Evolutionary conservation across 2,329 filamentous ascomycete species (phyloP), one percentile per base, ranked within the genome.

Genomic region (Cladosporium sp.): DNA sequence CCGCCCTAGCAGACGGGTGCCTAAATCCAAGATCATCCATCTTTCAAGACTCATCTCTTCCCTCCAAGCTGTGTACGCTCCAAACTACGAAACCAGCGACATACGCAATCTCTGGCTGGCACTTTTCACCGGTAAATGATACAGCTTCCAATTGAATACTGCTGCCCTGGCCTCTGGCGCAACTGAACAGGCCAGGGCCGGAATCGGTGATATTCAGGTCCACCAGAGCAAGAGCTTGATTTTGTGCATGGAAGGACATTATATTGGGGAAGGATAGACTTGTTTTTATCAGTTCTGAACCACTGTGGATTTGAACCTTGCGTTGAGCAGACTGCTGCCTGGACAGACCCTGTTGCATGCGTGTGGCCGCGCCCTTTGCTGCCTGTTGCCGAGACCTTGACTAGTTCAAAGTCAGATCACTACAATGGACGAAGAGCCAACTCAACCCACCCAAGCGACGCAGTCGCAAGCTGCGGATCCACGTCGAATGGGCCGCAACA

Each of bases 401-500:
- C 40, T 34, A 55, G 32, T 28, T 34, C 40, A 25, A 44, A 15
- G 32, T 45, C 39, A 28, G 28, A 45, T n/a, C 45, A 40, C 45
- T 24, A 35, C 55, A 15, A 57, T 50, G 37, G 55, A 42, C n/a
- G 50, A 55, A 20, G 28, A 55, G 19, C 44, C 42, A 17, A 34
- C 53, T 3, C 42, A 36, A n/a, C 25, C 40, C 9, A 47, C 40
- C 3, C 45, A 57, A 50, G 45, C 55, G 19, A 85, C 83, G 9
- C 82, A 84, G 62, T 79, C 77, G 20, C 52, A 55, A 60, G 86
- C 87, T 57, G 64, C 67, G 52, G 91, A 97, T 71, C 90, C 91
- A 39, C 84, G 91, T 61, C 86, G 91, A 56, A 72, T 89, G 61
- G 91, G 91, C 57, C 81, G 87, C 70, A 88, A 90, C 73, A 89